phyloP scores from a whole-genome alignment of 371 early-diverging fungal genomes.

The Umbelopsis sp. region DNA sequence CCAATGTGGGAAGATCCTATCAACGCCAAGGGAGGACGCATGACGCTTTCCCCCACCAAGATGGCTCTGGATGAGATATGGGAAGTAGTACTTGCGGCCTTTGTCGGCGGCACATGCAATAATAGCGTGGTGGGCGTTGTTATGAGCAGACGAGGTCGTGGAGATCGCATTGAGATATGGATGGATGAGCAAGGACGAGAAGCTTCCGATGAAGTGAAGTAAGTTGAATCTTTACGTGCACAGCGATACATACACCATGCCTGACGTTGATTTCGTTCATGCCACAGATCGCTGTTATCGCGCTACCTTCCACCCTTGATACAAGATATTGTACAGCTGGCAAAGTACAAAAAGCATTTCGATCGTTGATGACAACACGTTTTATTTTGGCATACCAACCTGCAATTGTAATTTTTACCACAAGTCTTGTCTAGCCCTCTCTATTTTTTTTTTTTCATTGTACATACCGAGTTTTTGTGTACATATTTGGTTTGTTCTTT shows the following conservation, averaged over 20 bases:
- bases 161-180: conserved; percentile 67
- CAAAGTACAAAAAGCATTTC: conserved; percentile 14
- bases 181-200: conserved; percentile 30
- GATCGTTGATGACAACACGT: background rate
- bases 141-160: conserved; percentile 45
- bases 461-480: background rate
- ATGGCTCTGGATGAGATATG: conserved; percentile 47
- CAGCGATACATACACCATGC: background rate
- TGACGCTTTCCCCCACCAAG: conserved; percentile 43
- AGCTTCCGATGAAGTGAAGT: conserved; percentile 6
- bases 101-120: conserved; percentile 53
- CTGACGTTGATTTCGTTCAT: background rate
- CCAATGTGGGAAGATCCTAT: conserved; percentile 68
- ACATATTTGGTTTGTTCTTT: background rate
- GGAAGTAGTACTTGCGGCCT: conserved; percentile 54
- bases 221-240: background rate
- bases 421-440: background rate
- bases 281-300: background rate
- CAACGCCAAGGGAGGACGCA: conserved; percentile 57
- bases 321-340: conserved; percentile 6
- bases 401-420: background rate
- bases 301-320: background rate
- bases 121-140: conserved; percentile 46
- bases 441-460: background rate
- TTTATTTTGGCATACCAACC: background rate